Evolutionary conservation across 129 eudicot genomes (phyloP), one percentile per base, ranked within the genome.

Genomic region (Mikania micrantha): DNA sequence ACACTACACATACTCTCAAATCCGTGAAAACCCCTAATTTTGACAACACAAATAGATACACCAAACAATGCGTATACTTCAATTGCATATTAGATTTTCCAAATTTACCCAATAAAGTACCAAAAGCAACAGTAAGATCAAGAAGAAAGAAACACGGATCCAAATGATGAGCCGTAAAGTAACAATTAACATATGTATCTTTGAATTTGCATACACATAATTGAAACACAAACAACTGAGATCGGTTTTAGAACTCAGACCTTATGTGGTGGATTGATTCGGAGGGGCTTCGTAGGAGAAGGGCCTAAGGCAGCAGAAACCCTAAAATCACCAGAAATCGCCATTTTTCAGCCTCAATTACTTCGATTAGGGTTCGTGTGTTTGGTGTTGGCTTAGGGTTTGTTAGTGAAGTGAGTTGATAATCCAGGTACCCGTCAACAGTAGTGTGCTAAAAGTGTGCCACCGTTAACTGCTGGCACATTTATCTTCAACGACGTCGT

Each of bases 251-350:
- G 21, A 71, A 41, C 11, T 27, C 22, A 4, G 59, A 75, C 79
- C 79, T 75, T 75, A 42, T 74, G 84, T 2, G 85, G 82, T 10
- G 77, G 67, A 25, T 69, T 60, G 78, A 32, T 71, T 27, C 85
- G 85, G 69, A 63, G 71, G 9, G 81, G 78, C 70, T 42, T 78
- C 24, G 52, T 27, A 0, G 74, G 73, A 71, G 76, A 85, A 15
- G 89, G 84, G 5, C 78, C 50, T 10, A 87, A 59, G 24, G 95
- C 69, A 13, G 95, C 91, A 69, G 77, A 78, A 13, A 90, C 78
- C 44, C 84, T 80, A 17, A 83, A 77, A 81, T 85, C 91, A 63
- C 87, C 86, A 12, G 83, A 65, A 62, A 90, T 77, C 71, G 95
- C 85, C 97, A 90, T 86, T 67, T 64, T 64, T 74, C 42, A 68